Evolutionary conservation across 495 filamentous ascomycete genomes (phyloP), one percentile per base, ranked within the genome.

Genomic region (Viridothelium virens): DNA sequence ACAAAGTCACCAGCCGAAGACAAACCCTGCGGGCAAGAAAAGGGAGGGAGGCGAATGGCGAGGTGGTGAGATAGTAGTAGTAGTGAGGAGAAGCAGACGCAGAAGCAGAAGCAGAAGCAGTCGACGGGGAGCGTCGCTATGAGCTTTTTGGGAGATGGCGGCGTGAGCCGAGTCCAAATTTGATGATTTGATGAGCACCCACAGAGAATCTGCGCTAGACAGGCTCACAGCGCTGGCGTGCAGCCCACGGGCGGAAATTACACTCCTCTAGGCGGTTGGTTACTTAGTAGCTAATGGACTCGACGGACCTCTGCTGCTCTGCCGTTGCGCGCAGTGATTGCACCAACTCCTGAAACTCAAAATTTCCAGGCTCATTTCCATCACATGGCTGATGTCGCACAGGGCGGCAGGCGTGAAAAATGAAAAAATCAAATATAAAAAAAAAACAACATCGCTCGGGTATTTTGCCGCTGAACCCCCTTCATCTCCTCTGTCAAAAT

Each of bases 141-240:
- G 53, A 6, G 33, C 11, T 18, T 7, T 10, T 34, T 59, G 53
- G 53, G 31, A 31, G 53, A n/a, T 59, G 53, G 53, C 53, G 53
- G 11, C 53, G 53, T 59, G 53, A 59, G 53, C 53, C 53, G 48
- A 59, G 53, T 59, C 53, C 53, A 59, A 25, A 25, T 25, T 25
- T 25, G 25, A 25, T 25, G 25, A 59, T 59, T 59, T 59, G 53
- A 59, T 59, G 53, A 59, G 53, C 53, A 59, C 36, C 53, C 53
- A 59, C 53, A 59, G 53, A 59, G 25, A 59, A 59, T 59, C 53
- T 59, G 53, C 53, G 53, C 53, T 59, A 59, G 53, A 59, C 53
- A 59, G 53, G 53, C 53, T 59, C 53, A 59, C 53, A 18, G 53
- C 53, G 7, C 53, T 59, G 53, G 53, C 53, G 11, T 59, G 53